Conservation (phyloP, 345 rosid genomes). For the Arabidopsis suecica region DNA sequence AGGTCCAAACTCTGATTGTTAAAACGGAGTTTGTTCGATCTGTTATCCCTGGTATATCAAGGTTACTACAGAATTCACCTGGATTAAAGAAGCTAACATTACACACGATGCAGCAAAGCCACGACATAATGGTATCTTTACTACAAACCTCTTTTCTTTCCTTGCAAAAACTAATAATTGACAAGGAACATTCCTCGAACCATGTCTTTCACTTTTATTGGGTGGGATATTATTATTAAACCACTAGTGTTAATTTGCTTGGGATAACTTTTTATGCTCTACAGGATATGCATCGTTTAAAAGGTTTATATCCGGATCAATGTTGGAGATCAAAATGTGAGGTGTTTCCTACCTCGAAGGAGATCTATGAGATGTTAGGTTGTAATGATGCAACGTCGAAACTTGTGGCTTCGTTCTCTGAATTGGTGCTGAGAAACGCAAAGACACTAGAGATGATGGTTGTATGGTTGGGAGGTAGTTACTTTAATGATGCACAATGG, state of each 20-base stretch:
- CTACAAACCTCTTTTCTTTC: neutral
- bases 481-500: neutral
- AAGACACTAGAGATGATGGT: slow-evolving; percentile 1
- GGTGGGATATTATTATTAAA: neutral
- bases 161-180: neutral
- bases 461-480: neutral
- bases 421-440: slow-evolving; percentile 3
- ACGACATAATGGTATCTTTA: slow-evolving; percentile 5
- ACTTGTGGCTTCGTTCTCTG: neutral
- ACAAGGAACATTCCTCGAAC: neutral
- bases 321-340: slow-evolving; percentile 5
- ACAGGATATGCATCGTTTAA: neutral
- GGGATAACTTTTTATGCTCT: neutral
- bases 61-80: slow-evolving; percentile 35
- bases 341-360: neutral
- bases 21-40: slow-evolving; percentile 17
- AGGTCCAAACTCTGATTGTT: slow-evolving; percentile 15
- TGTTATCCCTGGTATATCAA: slow-evolving; percentile 27
- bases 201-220: neutral
- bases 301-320: slow-evolving; percentile 1
- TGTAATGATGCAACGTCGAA: neutral
- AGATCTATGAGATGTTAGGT: neutral
- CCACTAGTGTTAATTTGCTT: neutral
- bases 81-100: slow-evolving; percentile 37
- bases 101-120: slow-evolving; percentile 3